phyloP scores from a whole-genome alignment of 352 stramenopile species.

The Phytophthora capsici region DNA sequence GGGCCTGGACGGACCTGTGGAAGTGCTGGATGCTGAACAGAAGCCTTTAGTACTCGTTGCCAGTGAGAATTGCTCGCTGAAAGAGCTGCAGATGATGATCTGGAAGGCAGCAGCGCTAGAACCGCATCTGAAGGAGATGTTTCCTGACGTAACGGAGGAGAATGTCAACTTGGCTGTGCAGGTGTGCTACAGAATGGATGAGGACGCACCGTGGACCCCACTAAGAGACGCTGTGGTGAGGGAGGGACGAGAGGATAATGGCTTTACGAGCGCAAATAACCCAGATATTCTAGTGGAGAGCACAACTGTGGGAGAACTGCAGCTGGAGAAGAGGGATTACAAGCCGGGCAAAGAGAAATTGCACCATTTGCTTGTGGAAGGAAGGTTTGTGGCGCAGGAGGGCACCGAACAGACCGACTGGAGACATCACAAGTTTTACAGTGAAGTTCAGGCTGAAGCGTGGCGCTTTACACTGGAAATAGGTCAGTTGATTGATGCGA shows the following conservation, averaged over 20 bases:
- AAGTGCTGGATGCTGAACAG: slow-evolving; percentile 39
- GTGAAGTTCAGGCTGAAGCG: slow-evolving; percentile 56
- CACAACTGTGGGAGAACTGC: slow-evolving; percentile 49
- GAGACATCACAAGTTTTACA: slow-evolving; percentile 67
- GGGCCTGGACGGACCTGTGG: slow-evolving; percentile 29
- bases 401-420: slow-evolving; percentile 39
- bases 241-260: slow-evolving; percentile 13
- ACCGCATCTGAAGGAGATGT: slow-evolving; percentile 41
- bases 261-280: slow-evolving; percentile 17
- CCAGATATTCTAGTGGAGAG: slow-evolving; percentile 27
- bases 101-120: slow-evolving; percentile 40
- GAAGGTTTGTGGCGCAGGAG: slow-evolving; percentile 25
- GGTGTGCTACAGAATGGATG: slow-evolving; percentile 54
- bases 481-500: slow-evolving; percentile 70
- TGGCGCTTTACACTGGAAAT: slow-evolving; percentile 68
- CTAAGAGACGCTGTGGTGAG: slow-evolving; percentile 39
- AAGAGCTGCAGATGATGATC: slow-evolving; percentile 54
- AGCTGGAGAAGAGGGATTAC: slow-evolving; percentile 65
- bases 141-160: slow-evolving; percentile 38
- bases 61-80: slow-evolving; percentile 45
- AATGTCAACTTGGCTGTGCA: slow-evolving; percentile 46
- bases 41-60: slow-evolving; percentile 53
- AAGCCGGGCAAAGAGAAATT: slow-evolving; percentile 62
- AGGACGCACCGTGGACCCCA: slow-evolving; percentile 49
- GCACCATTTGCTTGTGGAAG: slow-evolving; percentile 72